These are phyloP conservation scores for Panaeolus papilionaceus DNA, from an alignment of 768 basidiomycete species.

Conservation along the genomic window DNA sequence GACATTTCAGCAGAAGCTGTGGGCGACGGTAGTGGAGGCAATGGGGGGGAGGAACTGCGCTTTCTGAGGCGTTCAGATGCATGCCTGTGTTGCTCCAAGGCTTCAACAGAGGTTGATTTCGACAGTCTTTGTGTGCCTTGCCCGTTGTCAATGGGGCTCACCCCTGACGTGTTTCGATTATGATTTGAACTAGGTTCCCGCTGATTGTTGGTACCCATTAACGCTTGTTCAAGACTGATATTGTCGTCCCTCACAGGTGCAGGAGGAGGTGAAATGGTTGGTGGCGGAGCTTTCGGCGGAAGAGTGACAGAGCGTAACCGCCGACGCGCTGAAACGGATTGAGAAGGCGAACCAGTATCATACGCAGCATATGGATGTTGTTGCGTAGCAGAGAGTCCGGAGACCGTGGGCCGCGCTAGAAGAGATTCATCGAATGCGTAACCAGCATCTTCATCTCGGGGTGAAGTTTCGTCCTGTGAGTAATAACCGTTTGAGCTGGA, in stretches of 20 bases:
- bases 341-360: conserved; percentile 39
- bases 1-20: conserved; percentile 34
- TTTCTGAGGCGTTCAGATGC: background rate
- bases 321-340: conserved; percentile 43
- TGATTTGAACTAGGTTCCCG: background rate
- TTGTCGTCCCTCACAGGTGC: conserved; percentile 50
- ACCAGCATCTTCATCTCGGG: conserved; percentile 42
- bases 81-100: background rate
- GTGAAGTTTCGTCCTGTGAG: conserved; percentile 35
- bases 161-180: conserved; percentile 2
- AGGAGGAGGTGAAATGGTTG: conserved; percentile 63
- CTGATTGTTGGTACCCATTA: background rate
- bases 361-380: conserved; percentile 63
- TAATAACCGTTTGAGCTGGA: conserved; percentile 30
- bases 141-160: background rate
- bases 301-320: conserved; percentile 63
- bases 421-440: conserved; percentile 46
- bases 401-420: conserved; percentile 34
- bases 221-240: conserved; percentile 12
- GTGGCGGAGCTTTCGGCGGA: conserved; percentile 71
- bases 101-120: conserved; percentile 22
- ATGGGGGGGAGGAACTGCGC: conserved; percentile 52
- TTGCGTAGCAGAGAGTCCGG: conserved; percentile 38
- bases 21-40: conserved; percentile 69
- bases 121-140: conserved; percentile 29